These are phyloP conservation scores for Lachnellula cervina DNA, from an alignment of 2,329 filamentous ascomycete genomes.

Conservation along the genomic window DNA sequence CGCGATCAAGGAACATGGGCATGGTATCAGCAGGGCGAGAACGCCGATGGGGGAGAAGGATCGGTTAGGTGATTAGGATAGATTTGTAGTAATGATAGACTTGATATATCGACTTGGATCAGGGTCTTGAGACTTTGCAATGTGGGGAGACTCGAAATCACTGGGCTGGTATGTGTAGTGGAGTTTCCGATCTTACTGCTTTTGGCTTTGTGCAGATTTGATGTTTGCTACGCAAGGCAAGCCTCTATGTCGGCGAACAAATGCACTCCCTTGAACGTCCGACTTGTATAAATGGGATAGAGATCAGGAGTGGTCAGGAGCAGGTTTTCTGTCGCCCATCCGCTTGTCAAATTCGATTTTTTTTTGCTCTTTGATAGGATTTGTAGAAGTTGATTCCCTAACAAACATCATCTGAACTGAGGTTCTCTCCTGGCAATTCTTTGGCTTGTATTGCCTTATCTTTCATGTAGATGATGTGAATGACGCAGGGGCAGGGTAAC, in stretches of 20 bases:
- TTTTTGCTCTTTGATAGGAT: too few species aligned
- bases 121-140: not conserved
- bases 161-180: too few species aligned
- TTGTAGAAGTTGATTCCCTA: too few species aligned
- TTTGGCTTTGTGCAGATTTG: not conserved
- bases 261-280: not conserved
- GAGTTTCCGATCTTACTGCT: not conserved
- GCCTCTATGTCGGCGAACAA: not conserved
- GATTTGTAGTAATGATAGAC: not conserved
- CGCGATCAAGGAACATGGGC: constrained; percentile 20
- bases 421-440: too few species aligned
- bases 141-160: not conserved
- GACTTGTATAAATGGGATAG: not conserved
- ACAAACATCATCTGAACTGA: too few species aligned
- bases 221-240: not conserved
- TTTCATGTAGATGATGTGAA: too few species aligned
- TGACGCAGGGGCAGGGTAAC: too few species aligned
- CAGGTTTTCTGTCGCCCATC: too few species aligned
- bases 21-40: constrained; percentile 9
- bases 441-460: too few species aligned
- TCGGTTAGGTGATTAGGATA: constrained; percentile 23
- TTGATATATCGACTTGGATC: not conserved
- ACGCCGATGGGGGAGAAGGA: constrained; percentile 28
- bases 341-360: too few species aligned
- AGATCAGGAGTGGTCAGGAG: too few species aligned